phyloP scores from a whole-genome alignment of 1,284 basidiomycete species.

The Stereum hirsutum region DNA sequence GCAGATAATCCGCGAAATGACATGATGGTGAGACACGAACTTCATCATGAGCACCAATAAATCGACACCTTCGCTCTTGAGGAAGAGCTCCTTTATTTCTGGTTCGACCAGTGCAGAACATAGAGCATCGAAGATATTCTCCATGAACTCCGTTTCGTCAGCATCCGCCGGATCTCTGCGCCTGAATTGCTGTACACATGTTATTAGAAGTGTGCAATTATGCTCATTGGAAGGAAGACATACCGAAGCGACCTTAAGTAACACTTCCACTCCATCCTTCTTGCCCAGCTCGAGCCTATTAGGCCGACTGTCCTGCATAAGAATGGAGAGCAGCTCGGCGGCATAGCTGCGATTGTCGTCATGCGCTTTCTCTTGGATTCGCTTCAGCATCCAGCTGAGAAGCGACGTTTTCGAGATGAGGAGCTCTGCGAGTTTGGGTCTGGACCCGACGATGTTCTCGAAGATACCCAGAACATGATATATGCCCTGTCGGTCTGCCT shows the following conservation, averaged over 20 bases:
- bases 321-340: slow-evolving; percentile 82
- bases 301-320: slow-evolving; percentile 65
- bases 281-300: slow-evolving; percentile 62
- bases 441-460: slow-evolving; percentile 87
- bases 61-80: slow-evolving; percentile 90
- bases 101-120: slow-evolving; percentile 77
- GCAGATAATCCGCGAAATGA: slow-evolving; percentile 3
- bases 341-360: slow-evolving; percentile 86
- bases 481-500: slow-evolving; percentile 82
- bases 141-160: slow-evolving; percentile 96
- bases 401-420: slow-evolving; percentile 71
- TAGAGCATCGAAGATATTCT: slow-evolving; percentile 87
- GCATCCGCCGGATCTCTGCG: slow-evolving; percentile 73
- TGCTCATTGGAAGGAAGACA: neutral
- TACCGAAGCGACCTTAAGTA: slow-evolving; percentile 78
- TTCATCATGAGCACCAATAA: slow-evolving; percentile 96
- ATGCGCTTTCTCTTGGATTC: slow-evolving; percentile 66
- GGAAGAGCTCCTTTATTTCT: slow-evolving; percentile 73
- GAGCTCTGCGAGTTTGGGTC: slow-evolving; percentile 61
- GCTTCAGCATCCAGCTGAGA: slow-evolving; percentile 72
- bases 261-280: slow-evolving; percentile 70
- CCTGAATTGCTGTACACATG: slow-evolving; percentile 67
- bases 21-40: slow-evolving; percentile 34
- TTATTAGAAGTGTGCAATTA: slow-evolving; percentile 1
- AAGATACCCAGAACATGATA: slow-evolving; percentile 90